These are phyloP conservation scores for Xylaria hypoxylon DNA, from an alignment of 2,329 filamentous ascomycete species.

Conservation along the genomic window DNA sequence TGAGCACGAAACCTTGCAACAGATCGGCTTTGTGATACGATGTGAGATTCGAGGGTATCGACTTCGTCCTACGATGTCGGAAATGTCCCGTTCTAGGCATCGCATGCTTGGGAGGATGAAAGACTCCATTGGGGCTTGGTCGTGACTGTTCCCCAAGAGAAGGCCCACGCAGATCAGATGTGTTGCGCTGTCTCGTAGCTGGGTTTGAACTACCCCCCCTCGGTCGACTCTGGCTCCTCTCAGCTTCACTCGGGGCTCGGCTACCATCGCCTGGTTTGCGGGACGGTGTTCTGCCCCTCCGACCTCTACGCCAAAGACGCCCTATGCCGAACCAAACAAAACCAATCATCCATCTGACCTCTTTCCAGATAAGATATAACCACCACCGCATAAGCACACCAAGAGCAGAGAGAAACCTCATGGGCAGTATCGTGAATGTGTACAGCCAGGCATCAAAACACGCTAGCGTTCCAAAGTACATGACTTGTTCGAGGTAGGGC, in stretches of 20 bases:
- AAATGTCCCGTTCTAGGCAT: constrained; percentile 53
- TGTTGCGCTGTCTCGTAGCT: constrained; percentile 37
- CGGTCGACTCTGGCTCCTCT: constrained; percentile 55
- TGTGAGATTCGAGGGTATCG: constrained; percentile 84
- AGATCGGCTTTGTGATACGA: constrained; percentile 96
- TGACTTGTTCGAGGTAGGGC: constrained; percentile 81
- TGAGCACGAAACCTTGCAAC: constrained; percentile 87
- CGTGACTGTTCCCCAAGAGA: constrained; percentile 42
- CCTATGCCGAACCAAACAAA: constrained; percentile 86
- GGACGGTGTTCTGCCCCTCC: constrained; percentile 57
- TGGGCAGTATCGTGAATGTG: constrained; percentile 92
- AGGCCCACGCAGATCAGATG: constrained; percentile 38
- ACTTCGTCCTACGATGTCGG: constrained; percentile 80
- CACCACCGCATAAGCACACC: constrained; percentile 83
- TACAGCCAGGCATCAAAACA: constrained; percentile 97
- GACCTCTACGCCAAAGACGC: constrained; percentile 76
- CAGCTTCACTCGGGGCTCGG: constrained; percentile 51
- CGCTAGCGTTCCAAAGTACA: constrained; percentile 88
- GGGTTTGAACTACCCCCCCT: constrained; percentile 38
- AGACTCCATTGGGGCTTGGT: constrained; percentile 42
- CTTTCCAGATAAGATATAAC: constrained; percentile 76
- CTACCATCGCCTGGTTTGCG: constrained; percentile 45
- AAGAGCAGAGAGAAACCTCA: constrained; percentile 86
- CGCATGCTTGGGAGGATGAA: constrained; percentile 52
- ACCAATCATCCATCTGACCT: constrained; percentile 75